Conservation (phyloP, 192 early-diverging fungal genomes). For the Entomortierella chlamydospora region DNA sequence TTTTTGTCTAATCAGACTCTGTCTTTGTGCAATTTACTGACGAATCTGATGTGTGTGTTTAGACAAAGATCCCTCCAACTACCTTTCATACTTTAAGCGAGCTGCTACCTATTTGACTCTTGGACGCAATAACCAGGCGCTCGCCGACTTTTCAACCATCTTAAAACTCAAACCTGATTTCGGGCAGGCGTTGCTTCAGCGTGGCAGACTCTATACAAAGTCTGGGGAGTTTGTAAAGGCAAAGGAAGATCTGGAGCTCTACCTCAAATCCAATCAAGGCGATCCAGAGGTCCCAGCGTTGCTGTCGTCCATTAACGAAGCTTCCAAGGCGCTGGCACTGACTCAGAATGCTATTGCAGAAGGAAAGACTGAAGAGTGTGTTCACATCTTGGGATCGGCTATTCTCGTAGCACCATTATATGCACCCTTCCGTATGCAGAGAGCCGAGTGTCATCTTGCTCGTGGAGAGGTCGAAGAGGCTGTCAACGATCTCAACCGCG, state of each 20-base stretch:
- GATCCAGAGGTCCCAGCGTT: constrained; percentile 42
- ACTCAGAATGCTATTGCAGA: constrained; percentile 55
- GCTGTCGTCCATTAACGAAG: constrained; percentile 54
- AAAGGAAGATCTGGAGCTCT: constrained; percentile 67
- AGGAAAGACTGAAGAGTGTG: constrained; percentile 67
- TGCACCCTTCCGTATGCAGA: constrained; percentile 65
- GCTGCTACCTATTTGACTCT: constrained; percentile 85
- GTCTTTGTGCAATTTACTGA: neutral
- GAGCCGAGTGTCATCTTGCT: constrained; percentile 80
- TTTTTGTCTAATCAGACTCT: neutral
- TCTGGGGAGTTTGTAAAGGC: constrained; percentile 76
- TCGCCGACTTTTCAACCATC: constrained; percentile 85
- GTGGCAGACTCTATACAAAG: constrained; percentile 74
- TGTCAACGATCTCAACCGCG: constrained; percentile 82
- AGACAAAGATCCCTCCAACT: constrained; percentile 83
- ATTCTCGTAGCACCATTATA: constrained; percentile 68
- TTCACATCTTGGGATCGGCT: constrained; percentile 60
- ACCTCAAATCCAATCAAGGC: constrained; percentile 41
- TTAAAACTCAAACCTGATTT: constrained; percentile 86
- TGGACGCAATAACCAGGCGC: constrained; percentile 76
- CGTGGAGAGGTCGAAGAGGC: constrained; percentile 87
- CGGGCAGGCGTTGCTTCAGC: constrained; percentile 79
- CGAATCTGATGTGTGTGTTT: neutral
- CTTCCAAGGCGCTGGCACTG: constrained; percentile 51
- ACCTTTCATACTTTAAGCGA: constrained; percentile 88